Percentiles rank a stretch among this genome's conserved stretches.
Evolutionary conservation across 371 early-diverging fungal genomes (phyloP).

Genomic region (Rhizopus sp.): DNA sequence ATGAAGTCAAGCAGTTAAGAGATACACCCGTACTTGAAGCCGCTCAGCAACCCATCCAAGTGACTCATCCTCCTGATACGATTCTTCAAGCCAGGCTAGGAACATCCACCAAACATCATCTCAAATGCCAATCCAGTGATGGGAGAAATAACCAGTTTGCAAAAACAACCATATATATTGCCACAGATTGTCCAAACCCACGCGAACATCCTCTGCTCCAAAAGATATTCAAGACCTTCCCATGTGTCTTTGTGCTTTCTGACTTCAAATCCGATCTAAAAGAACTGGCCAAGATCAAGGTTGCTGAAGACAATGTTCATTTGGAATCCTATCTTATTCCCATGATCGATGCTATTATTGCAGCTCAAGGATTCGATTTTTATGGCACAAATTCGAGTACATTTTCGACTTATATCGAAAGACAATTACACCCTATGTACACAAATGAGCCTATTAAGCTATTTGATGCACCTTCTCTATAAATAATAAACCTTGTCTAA

Average conservation of each 20-base stretch:
- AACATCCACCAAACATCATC: neutral
- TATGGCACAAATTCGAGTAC: constrained; percentile 61
- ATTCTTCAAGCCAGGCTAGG: constrained; percentile 6
- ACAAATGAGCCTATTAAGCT: constrained; percentile 31
- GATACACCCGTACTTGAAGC: neutral
- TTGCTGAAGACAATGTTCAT: constrained; percentile 51
- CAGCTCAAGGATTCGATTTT: constrained; percentile 61
- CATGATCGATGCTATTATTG: constrained; percentile 66
- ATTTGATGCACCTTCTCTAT: constrained; percentile 7
- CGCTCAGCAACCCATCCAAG: constrained; percentile 23
- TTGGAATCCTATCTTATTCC: constrained; percentile 62
- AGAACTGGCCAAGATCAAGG: constrained; percentile 47
- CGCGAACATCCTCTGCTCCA: constrained; percentile 55
- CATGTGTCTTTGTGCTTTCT: constrained; percentile 57
- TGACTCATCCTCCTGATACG: constrained; percentile 32
- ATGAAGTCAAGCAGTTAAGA: constrained; percentile 40
- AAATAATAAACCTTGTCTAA: neutral
- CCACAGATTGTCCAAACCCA: constrained; percentile 61
- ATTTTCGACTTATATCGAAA: constrained; percentile 59
- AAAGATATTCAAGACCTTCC: constrained; percentile 60
- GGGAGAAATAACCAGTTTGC: constrained; percentile 20
- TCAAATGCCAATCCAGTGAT: constrained; percentile 15
- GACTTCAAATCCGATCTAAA: constrained; percentile 55
- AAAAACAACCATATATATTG: constrained; percentile 56
- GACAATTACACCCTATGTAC: constrained; percentile 56